Percentiles rank a stretch among this genome's conserved stretches.
Evolutionary conservation across 2,329 filamentous ascomycete genomes (phyloP).

Genomic region (Cladosporium sphaerospermum): DNA sequence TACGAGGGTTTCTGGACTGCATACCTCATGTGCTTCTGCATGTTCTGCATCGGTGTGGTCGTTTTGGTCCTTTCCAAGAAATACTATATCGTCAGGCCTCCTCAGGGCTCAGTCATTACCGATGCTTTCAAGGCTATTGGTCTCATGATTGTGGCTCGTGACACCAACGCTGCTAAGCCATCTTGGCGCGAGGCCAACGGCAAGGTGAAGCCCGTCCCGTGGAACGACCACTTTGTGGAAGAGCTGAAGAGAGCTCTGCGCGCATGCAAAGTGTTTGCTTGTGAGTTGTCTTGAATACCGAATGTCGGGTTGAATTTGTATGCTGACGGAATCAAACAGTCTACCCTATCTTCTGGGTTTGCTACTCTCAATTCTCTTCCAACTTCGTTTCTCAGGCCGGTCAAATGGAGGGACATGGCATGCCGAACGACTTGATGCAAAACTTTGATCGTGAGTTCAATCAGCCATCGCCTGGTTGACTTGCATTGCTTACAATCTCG

Average conservation of each 20-base stretch:
- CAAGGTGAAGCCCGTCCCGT: conserved; percentile 42
- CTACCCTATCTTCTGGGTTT: conserved; percentile 42
- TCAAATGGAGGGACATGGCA: conserved; percentile 40
- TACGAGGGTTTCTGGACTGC: conserved; percentile 62
- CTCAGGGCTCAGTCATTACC: conserved; percentile 59
- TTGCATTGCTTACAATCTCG: not conserved
- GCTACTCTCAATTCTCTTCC: conserved; percentile 34
- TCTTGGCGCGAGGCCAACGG: conserved; percentile 53
- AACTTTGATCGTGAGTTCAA: conserved; percentile 20
- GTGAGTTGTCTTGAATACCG: not conserved
- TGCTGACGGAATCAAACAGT: conserved; percentile 14
- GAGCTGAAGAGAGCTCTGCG: conserved; percentile 60
- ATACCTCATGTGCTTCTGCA: conserved; percentile 56
- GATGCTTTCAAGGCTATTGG: conserved; percentile 58
- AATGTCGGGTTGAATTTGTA: not conserved
- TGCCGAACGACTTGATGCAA: conserved; percentile 42
- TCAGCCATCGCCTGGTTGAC: not conserved
- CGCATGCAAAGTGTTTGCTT: conserved; percentile 65
- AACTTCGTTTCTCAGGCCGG: conserved; percentile 45
- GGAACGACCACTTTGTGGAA: conserved; percentile 66
- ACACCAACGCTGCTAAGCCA: conserved; percentile 60
- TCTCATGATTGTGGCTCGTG: conserved; percentile 48
- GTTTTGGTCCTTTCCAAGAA: conserved; percentile 41
- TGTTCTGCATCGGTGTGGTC: conserved; percentile 57
- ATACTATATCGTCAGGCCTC: conserved; percentile 39